Conservation (phyloP, 208 protist genomes). For the Leptomonas seymouri region DNA sequence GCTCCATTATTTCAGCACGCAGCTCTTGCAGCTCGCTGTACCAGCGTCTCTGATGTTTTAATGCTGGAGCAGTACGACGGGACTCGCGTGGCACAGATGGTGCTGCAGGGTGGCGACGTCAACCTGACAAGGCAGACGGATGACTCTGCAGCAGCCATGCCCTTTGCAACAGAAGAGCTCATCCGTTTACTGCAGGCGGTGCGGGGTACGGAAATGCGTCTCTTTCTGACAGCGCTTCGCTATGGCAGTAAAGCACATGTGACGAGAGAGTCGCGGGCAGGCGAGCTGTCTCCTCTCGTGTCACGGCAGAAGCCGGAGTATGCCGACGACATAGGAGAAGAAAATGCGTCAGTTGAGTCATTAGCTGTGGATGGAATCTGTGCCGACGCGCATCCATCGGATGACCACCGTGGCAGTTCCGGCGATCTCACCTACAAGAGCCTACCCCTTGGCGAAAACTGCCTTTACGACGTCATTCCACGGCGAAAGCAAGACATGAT, state of each 20-base stretch:
- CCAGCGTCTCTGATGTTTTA: not conserved
- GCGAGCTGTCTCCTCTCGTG: not conserved
- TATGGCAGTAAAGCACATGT: constrained; percentile 17
- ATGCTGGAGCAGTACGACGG: constrained; percentile 41
- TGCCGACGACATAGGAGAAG: not conserved
- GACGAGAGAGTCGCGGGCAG: not conserved
- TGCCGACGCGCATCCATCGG: not conserved
- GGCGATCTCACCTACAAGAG: not conserved
- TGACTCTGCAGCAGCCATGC: not conserved
- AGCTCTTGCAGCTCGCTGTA: not conserved
- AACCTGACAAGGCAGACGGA: not conserved
- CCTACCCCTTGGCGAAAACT: constrained; percentile 11
- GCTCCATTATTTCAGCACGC: not conserved
- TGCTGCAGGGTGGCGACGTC: constrained; percentile 1
- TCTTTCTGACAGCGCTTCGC: constrained; percentile 26
- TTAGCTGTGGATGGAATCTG: not conserved
- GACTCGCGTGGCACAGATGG: constrained; percentile 25
- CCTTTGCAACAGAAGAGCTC: constrained; percentile 9
- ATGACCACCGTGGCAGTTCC: not conserved
- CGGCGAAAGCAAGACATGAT: constrained; percentile 65
- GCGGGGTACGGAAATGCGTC: constrained; percentile 34
- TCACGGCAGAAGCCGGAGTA: not conserved
- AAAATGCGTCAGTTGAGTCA: not conserved
- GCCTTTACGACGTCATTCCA: constrained; percentile 31
- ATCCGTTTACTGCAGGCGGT: constrained; percentile 35